These are phyloP conservation scores for Penicillium bialowiezense DNA, from an alignment of 495 filamentous ascomycete genomes.

Conservation along the genomic window DNA sequence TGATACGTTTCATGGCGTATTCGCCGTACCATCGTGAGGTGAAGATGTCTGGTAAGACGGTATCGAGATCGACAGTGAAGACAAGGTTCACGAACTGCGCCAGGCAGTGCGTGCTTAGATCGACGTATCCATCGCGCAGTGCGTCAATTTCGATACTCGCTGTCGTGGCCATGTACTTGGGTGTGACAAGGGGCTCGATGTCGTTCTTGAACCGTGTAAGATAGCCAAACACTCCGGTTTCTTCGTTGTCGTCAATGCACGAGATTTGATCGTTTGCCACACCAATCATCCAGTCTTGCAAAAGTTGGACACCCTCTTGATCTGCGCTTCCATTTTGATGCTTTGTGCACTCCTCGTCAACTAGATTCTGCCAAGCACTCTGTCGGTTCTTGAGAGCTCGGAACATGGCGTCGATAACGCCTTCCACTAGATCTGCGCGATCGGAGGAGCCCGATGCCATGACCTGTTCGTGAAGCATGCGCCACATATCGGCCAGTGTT, in stretches of 20 bases:
- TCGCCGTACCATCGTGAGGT: constrained; percentile 82
- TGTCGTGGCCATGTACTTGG: constrained; percentile 70
- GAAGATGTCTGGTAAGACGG: constrained; percentile 85
- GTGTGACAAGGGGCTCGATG: constrained; percentile 72
- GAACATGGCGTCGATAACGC: constrained; percentile 93
- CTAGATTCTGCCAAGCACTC: constrained; percentile 76
- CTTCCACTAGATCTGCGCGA: constrained; percentile 83
- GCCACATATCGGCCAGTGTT: constrained; percentile 91
- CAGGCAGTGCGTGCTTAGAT: constrained; percentile 87
- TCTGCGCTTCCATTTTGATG: constrained; percentile 58
- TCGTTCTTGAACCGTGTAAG: constrained; percentile 77
- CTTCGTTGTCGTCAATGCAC: constrained; percentile 82
- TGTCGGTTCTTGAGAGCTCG: constrained; percentile 77
- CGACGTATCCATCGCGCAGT: constrained; percentile 87
- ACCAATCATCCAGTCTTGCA: constrained; percentile 95
- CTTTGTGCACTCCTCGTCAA: constrained; percentile 79
- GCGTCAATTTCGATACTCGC: constrained; percentile 67
- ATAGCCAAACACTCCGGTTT: constrained; percentile 68
- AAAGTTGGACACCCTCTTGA: constrained; percentile 73
- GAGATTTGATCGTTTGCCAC: constrained; percentile 98
- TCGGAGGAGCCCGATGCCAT: constrained; percentile 75
- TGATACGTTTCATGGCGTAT: constrained; percentile 82
- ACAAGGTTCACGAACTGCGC: constrained; percentile 78
- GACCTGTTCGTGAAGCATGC: constrained; percentile 91
- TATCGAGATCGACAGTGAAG: constrained; percentile 80